These are phyloP conservation scores for Zymoseptoria pseudotritici DNA, from an alignment of 2,329 filamentous ascomycete species.

Conservation along the genomic window DNA sequence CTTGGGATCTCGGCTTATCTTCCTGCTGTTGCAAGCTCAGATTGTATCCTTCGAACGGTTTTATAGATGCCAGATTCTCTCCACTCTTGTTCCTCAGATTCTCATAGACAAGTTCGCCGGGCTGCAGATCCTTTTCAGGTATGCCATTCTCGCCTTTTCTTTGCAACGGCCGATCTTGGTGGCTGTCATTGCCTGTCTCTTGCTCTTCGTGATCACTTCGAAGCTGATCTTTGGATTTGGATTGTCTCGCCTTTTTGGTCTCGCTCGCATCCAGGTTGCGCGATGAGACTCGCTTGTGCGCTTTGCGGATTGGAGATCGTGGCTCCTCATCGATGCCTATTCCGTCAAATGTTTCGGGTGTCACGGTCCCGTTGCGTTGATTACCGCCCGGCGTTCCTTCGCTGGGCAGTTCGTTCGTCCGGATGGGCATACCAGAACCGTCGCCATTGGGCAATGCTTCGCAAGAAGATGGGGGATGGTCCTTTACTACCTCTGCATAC, in stretches of 20 bases:
- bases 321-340: slow-evolving; percentile 25
- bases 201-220: background rate
- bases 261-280: slow-evolving; percentile 16
- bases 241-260: slow-evolving; percentile 5
- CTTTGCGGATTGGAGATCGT: slow-evolving; percentile 18
- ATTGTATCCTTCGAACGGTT: slow-evolving; percentile 14
- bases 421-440: slow-evolving; percentile 12
- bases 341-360: slow-evolving; percentile 22
- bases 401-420: background rate
- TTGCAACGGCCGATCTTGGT: background rate
- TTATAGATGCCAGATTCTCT: slow-evolving; percentile 32
- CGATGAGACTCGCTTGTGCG: slow-evolving; percentile 25
- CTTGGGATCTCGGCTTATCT: slow-evolving; percentile 21
- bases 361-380: slow-evolving; percentile 4
- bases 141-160: slow-evolving; percentile 6
- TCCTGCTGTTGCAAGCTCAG: slow-evolving; percentile 28
- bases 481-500: slow-evolving; percentile 20
- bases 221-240: background rate
- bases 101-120: slow-evolving; percentile 34
- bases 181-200: background rate
- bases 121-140: slow-evolving; percentile 7
- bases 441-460: slow-evolving; percentile 16
- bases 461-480: slow-evolving; percentile 10
- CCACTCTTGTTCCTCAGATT: slow-evolving; percentile 39
- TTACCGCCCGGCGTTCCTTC: background rate